phyloP scores from a whole-genome alignment of 495 filamentous ascomycete species.

The Trichodelitschia bisporula region DNA sequence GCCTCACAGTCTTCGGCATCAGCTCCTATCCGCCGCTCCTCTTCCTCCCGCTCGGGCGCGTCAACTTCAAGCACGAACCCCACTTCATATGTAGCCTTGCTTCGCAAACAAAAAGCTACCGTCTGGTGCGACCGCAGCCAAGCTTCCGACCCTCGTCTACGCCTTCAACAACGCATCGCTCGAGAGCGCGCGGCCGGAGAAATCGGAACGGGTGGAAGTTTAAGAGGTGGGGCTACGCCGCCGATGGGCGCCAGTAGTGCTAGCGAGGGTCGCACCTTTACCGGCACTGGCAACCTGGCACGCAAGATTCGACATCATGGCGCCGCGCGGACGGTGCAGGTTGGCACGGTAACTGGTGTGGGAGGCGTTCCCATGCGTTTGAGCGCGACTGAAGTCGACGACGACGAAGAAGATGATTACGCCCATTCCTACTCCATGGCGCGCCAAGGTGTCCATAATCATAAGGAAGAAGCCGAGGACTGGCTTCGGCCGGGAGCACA shows the following conservation, averaged over 20 bases:
- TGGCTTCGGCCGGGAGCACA: not conserved
- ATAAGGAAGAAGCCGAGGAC: conserved; percentile 27
- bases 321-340: conserved; percentile 36
- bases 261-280: no score
- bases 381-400: conserved; percentile 83
- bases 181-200: conserved; percentile 68
- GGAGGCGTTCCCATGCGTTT: conserved; percentile 61
- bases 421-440: not conserved
- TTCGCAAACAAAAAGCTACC: conserved; percentile 89
- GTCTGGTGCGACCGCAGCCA: conserved; percentile 97
- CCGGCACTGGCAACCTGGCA: no score
- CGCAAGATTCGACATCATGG: conserved; percentile 70
- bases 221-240: no score
- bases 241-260: no score
- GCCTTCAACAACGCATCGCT: conserved; percentile 56
- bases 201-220: no score
- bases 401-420: conserved; percentile 45
- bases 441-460: not conserved
- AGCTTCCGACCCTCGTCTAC: conserved; percentile 63
- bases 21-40: conserved; percentile 52
- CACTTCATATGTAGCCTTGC: conserved; percentile 70
- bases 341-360: not conserved
- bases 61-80: conserved; percentile 15
- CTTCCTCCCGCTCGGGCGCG: conserved; percentile 44
- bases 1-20: no score